Conservation (phyloP, 2,329 filamentous ascomycete species). For the Apiospora malaysiana region DNA sequence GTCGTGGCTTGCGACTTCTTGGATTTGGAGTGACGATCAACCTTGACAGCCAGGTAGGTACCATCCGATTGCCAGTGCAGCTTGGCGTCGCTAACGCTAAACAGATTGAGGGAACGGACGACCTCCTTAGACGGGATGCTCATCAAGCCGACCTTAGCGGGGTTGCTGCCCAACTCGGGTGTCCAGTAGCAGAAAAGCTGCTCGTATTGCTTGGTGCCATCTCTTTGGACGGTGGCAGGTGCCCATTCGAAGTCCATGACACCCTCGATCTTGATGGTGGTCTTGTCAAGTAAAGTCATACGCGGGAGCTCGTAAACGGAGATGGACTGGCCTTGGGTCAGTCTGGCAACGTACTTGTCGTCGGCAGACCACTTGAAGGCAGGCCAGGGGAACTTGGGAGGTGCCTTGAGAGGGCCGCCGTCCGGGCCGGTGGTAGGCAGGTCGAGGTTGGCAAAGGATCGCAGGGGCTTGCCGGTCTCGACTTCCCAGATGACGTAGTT, state of each 20-base stretch:
- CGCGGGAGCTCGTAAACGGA: constrained; percentile 88
- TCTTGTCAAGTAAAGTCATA: constrained; percentile 91
- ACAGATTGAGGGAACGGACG: constrained; percentile 92
- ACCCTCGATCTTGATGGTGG: constrained; percentile 93
- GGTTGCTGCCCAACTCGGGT: constrained; percentile 96
- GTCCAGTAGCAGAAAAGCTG: constrained; percentile 99
- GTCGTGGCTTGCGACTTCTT: constrained; percentile 98
- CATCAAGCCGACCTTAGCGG: constrained; percentile 96
- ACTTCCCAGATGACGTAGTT: constrained; percentile 99
- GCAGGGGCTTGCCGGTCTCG: constrained; percentile 83
- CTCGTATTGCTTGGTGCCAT: constrained; percentile 89
- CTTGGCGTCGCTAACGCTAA: constrained; percentile 97
- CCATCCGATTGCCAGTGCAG: constrained; percentile 98
- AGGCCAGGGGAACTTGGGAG: constrained; percentile 93
- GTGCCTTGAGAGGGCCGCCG: constrained; percentile 69
- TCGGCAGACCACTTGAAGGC: constrained; percentile 99
- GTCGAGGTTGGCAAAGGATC: constrained; percentile 93
- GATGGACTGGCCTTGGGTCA: constrained; percentile 87
- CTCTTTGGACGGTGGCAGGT: constrained; percentile 79
- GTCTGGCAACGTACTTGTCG: constrained; percentile 93
- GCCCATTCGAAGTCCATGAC: constrained; percentile 99
- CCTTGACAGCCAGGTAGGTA: constrained; percentile 95
- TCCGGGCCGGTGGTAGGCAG: constrained; percentile 65
- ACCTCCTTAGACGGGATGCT: constrained; percentile 93
- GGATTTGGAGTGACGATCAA: constrained; percentile 97